Evolutionary conservation across 331 rosid genomes (phyloP).

Genomic region (Rhamnella rubrinervis): DNA sequence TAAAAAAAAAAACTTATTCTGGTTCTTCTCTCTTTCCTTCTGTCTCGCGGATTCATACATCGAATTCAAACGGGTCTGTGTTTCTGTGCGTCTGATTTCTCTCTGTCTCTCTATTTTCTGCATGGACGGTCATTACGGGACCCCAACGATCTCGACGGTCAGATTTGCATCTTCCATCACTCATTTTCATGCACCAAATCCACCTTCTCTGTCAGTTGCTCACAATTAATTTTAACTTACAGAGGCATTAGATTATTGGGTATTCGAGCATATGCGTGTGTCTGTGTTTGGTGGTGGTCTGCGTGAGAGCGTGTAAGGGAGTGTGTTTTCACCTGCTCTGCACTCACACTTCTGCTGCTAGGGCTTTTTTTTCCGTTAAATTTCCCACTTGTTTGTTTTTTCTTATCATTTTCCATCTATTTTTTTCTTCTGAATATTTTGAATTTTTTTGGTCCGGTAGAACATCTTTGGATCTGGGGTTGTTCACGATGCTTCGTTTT

Average conservation of each 20-base stretch:
- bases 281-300: neutral
- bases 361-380: neutral
- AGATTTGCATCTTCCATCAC: slow-evolving; percentile 34
- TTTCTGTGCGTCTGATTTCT: slow-evolving; percentile 14
- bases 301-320: no score
- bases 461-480: slow-evolving; percentile 31
- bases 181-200: slow-evolving; percentile 35
- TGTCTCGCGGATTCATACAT: slow-evolving; percentile 8
- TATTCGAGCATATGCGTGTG: neutral
- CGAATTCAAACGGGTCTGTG: slow-evolving; percentile 13
- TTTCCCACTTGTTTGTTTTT: neutral
- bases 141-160: slow-evolving; percentile 56
- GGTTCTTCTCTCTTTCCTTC: neutral
- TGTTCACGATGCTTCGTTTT: slow-evolving; percentile 44
- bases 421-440: neutral
- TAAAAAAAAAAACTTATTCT: neutral
- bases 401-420: no score
- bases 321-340: neutral
- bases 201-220: slow-evolving; percentile 14
- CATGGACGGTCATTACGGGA: slow-evolving; percentile 42
- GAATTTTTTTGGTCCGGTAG: slow-evolving; percentile 17
- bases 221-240: neutral
- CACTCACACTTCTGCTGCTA: neutral
- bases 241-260: neutral
- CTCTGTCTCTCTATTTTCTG: slow-evolving; percentile 24